Percentiles rank a stretch among this genome's conserved stretches.
These are phyloP conservation scores for Venturia effusa DNA, from an alignment of 2,329 filamentous ascomycete species.

Conservation along the genomic window DNA sequence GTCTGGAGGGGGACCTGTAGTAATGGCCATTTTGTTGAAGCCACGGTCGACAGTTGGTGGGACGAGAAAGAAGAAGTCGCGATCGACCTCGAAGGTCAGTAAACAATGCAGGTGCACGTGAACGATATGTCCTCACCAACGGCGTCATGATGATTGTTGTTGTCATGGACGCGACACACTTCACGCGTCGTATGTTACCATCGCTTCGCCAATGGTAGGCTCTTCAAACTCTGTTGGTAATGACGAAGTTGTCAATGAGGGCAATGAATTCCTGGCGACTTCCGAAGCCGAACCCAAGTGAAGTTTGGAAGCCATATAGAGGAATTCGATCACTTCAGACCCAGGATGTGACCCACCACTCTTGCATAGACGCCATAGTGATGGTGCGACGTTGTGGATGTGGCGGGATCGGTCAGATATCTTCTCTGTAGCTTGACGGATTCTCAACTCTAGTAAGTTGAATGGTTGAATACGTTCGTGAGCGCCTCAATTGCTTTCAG, in stretches of 20 bases:
- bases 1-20: background rate
- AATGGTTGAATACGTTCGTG: too few relatives aligned
- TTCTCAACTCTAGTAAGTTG: too few relatives aligned
- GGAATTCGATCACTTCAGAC: background rate
- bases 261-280: background rate
- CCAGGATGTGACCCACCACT: background rate
- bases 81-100: background rate
- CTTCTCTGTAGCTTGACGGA: too few relatives aligned
- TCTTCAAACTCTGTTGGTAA: background rate
- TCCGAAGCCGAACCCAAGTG: too few relatives aligned
- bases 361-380: too few relatives aligned
- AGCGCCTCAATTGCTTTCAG: too few relatives aligned
- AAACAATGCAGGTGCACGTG: background rate
- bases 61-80: background rate
- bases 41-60: background rate
- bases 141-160: background rate
- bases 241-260: background rate
- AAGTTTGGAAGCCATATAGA: background rate
- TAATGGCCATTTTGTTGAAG: background rate
- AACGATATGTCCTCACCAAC: background rate
- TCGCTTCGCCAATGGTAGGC: background rate
- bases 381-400: too few relatives aligned
- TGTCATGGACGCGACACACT: background rate
- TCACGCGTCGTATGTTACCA: background rate
- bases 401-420: too few relatives aligned